A percentile compares a stretch with the other conserved stretches of the same genome.
These are phyloP conservation scores for Nosema muscidifuracis DNA, from an alignment of 371 early-diverging fungal species.

Conservation along the genomic window DNA sequence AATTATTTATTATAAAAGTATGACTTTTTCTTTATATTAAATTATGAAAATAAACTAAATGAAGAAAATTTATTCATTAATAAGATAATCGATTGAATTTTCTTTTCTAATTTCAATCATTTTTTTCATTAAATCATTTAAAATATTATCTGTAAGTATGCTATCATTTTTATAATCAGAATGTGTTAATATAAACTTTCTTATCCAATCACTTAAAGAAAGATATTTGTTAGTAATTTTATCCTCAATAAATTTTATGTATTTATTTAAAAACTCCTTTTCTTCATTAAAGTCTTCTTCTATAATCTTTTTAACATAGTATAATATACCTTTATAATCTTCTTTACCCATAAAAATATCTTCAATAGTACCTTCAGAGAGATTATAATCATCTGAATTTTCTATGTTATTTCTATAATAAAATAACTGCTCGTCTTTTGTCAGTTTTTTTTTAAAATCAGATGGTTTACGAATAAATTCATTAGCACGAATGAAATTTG, in stretches of 20 bases:
- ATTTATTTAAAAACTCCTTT: slow-evolving; percentile 59
- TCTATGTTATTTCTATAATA: slow-evolving; percentile 51
- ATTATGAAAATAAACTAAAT: too few relatives aligned
- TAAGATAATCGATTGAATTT: slow-evolving; percentile 43
- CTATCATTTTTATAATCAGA: slow-evolving; percentile 81
- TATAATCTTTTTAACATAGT: slow-evolving; percentile 32
- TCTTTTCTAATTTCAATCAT: slow-evolving; percentile 29
- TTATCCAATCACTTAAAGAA: slow-evolving; percentile 70
- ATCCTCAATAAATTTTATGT: slow-evolving; percentile 72
- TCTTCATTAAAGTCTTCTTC: slow-evolving; percentile 67
- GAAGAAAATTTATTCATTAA: background rate
- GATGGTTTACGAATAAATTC: slow-evolving; percentile 19
- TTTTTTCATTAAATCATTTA: slow-evolving; percentile 69
- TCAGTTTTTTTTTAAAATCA: slow-evolving; percentile 1
- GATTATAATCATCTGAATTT: slow-evolving; percentile 65
- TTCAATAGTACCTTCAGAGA: slow-evolving; percentile 72
- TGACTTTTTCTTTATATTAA: too few relatives aligned
- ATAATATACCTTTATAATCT: slow-evolving; percentile 40
- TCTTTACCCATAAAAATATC: slow-evolving; percentile 85
- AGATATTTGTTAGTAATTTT: slow-evolving; percentile 43
- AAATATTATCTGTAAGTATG: slow-evolving; percentile 71
- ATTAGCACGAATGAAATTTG: slow-evolving; percentile 76
- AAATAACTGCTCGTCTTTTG: slow-evolving; percentile 12
- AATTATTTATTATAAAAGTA: too few relatives aligned
- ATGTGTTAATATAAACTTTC: slow-evolving; percentile 77